Percentiles rank a stretch among this genome's conserved stretches.
Evolutionary conservation across 108 stramenopile genomes (phyloP).

Genomic region (Cyclostephanos invisitatus): DNA sequence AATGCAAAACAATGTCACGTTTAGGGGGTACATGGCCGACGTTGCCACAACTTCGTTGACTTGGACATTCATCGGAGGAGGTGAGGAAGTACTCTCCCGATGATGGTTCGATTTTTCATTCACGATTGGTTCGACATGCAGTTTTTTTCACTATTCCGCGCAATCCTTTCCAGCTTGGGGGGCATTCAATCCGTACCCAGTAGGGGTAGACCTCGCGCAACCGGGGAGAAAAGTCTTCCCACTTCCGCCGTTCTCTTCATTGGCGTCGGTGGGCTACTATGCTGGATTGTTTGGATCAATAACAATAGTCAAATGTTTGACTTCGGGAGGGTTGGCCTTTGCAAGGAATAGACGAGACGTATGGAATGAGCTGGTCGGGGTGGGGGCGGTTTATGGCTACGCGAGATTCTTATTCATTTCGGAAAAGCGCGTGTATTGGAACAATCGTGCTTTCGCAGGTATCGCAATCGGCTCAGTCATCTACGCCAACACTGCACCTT

Average conservation of each 20-base stretch:
- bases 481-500: constrained; percentile 33
- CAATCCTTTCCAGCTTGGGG: constrained; percentile 11
- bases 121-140: no score
- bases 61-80: constrained; percentile 4
- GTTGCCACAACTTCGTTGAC: constrained; percentile 7
- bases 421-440: constrained; percentile 31
- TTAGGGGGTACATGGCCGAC: background rate
- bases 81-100: background rate
- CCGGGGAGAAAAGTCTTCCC: constrained; percentile 24
- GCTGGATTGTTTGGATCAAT: constrained; percentile 29
- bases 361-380: constrained; percentile 28
- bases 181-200: constrained; percentile 36
- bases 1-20: background rate
- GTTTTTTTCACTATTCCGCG: background rate
- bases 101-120: background rate
- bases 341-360: constrained; percentile 21
- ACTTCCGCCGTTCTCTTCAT: constrained; percentile 35
- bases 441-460: constrained; percentile 33
- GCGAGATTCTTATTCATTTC: constrained; percentile 11
- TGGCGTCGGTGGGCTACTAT: constrained; percentile 32
- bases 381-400: constrained; percentile 20
- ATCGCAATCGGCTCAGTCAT: constrained; percentile 19
- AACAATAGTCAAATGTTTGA: constrained; percentile 17
- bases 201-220: constrained; percentile 10
- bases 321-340: constrained; percentile 26